These are phyloP conservation scores for Diaporthe helianthi DNA, from an alignment of 2,329 filamentous ascomycete genomes.

Conservation along the genomic window DNA sequence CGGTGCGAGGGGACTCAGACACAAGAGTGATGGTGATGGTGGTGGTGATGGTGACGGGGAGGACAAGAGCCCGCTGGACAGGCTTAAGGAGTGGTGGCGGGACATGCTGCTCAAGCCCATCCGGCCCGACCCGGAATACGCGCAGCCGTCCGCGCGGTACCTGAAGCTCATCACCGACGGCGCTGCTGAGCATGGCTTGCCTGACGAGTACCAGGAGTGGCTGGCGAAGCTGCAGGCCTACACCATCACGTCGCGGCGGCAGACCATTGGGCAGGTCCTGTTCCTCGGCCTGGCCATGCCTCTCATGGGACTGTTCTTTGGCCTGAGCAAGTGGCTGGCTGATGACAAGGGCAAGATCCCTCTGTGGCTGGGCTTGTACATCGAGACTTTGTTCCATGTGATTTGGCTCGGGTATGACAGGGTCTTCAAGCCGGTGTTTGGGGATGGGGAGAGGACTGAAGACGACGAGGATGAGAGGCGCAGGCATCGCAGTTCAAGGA, in stretches of 20 bases:
- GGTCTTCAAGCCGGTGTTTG: conserved; percentile 69
- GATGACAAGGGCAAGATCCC: conserved; percentile 74
- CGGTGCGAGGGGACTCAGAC: not conserved
- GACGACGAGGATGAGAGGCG: conserved; percentile 36
- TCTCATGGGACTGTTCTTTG: conserved; percentile 62
- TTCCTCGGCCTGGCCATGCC: conserved; percentile 64
- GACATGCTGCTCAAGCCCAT: conserved; percentile 54
- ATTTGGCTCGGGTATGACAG: conserved; percentile 55
- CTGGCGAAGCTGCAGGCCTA: conserved; percentile 75
- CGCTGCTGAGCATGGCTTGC: conserved; percentile 80
- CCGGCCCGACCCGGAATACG: conserved; percentile 73
- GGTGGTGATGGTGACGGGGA: conserved; percentile 21
- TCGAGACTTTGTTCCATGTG: conserved; percentile 58
- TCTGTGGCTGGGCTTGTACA: conserved; percentile 65
- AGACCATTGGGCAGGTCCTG: conserved; percentile 69
- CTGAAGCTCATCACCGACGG: conserved; percentile 81
- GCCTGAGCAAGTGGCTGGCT: conserved; percentile 59
- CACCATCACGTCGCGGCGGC: conserved; percentile 69
- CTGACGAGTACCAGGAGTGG: conserved; percentile 77
- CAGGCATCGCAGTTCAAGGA: conserved; percentile 25
- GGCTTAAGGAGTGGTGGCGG: conserved; percentile 52
- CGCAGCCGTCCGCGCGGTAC: conserved; percentile 85
- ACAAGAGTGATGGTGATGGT: conserved; percentile 28
- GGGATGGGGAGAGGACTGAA: conserved; percentile 79
- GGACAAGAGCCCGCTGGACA: conserved; percentile 34